Evolutionary conservation across 2,329 filamentous ascomycete species (phyloP).

Genomic region (Fusarium sp.): DNA sequence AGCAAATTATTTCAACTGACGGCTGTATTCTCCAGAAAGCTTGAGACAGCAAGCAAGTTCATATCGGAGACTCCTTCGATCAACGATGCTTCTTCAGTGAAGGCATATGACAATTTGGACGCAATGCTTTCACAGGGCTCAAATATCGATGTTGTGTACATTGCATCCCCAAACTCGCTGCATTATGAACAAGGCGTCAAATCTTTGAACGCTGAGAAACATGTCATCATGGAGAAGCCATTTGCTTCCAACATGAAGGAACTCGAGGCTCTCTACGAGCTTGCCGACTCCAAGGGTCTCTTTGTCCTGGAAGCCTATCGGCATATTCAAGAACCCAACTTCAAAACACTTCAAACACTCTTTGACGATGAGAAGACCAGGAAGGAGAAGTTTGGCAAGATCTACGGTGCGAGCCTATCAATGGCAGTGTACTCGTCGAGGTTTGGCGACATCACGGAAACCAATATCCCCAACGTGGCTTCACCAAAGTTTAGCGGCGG

Average conservation of each 20-base stretch:
- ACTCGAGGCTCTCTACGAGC: slow-evolving; percentile 24
- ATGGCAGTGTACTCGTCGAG: slow-evolving; percentile 35
- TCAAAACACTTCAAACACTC: slow-evolving; percentile 28
- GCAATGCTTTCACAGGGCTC: slow-evolving; percentile 17
- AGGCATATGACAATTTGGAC: slow-evolving; percentile 28
- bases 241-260: slow-evolving; percentile 36
- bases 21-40: slow-evolving; percentile 35
- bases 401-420: slow-evolving; percentile 31
- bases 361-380: slow-evolving; percentile 33
- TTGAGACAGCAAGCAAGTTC: slow-evolving; percentile 32
- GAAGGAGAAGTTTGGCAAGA: slow-evolving; percentile 20
- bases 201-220: slow-evolving; percentile 21
- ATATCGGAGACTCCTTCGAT: slow-evolving; percentile 34
- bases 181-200: slow-evolving; percentile 35
- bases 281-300: slow-evolving; percentile 32
- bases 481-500: slow-evolving; percentile 38
- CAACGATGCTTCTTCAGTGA: slow-evolving; percentile 5
- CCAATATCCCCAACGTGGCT: slow-evolving; percentile 33
- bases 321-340: slow-evolving; percentile 43
- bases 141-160: slow-evolving; percentile 29
- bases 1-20: slow-evolving; percentile 29
- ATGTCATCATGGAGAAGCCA: slow-evolving; percentile 41
- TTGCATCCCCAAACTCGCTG: slow-evolving; percentile 40
- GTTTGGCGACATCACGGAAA: slow-evolving; percentile 15
- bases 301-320: slow-evolving; percentile 38